Conservation (phyloP, 1,139 yeast genomes). For the Yamadazyma membranifaciens region DNA sequence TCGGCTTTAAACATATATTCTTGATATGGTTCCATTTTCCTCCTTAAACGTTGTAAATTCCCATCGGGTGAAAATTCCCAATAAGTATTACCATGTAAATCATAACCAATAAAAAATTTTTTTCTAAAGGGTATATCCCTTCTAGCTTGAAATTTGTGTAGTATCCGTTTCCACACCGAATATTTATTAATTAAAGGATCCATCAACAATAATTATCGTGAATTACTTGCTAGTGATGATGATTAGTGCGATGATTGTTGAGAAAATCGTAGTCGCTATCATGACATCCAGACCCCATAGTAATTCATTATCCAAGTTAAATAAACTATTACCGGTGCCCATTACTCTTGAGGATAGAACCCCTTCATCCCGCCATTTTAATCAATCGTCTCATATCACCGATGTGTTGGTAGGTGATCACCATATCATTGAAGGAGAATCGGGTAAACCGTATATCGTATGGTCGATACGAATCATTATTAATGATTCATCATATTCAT, state of each 20-base stretch:
- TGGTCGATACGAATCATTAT: conserved; percentile 50
- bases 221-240: no score
- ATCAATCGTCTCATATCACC: conserved; percentile 28
- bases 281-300: conserved; percentile 11
- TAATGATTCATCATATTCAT: conserved; percentile 43
- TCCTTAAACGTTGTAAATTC: conserved; percentile 41
- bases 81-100: conserved; percentile 76
- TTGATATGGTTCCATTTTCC: conserved; percentile 49
- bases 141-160: conserved; percentile 60
- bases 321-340: conserved; percentile 38
- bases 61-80: conserved; percentile 73
- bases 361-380: conserved; percentile 11
- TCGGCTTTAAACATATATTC: conserved; percentile 45
- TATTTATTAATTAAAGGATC: conserved; percentile 39
- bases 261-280: not conserved
- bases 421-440: conserved; percentile 38
- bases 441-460: conserved; percentile 40
- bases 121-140: conserved; percentile 65
- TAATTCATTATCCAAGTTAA: conserved; percentile 26
- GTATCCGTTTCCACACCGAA: conserved; percentile 42
- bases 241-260: no score
- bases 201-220: conserved; percentile 18
- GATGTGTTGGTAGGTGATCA: conserved; percentile 41
- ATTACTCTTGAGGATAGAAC: conserved; percentile 26
- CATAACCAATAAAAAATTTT: conserved; percentile 65